phyloP scores from a whole-genome alignment of 352 stramenopile genomes.

The Globisporangium viniferum region DNA sequence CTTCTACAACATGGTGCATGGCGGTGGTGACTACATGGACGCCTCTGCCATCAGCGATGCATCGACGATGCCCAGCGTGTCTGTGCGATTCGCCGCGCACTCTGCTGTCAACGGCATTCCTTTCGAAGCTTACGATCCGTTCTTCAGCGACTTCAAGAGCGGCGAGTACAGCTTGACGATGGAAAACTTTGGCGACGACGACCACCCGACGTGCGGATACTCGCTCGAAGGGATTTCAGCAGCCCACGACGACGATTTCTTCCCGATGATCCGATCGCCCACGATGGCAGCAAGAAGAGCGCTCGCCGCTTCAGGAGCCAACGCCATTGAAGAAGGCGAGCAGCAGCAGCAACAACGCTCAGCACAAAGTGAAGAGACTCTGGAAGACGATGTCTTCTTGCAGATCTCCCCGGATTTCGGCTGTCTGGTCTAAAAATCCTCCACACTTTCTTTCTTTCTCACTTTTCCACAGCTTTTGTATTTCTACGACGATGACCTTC shows the following conservation, averaged over 20 bases:
- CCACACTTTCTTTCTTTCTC: not conserved
- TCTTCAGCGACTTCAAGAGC: conserved; percentile 41
- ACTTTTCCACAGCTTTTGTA: conserved; percentile 5
- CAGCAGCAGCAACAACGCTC: conserved; percentile 12
- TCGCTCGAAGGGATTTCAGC: conserved; percentile 41
- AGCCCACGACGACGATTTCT: conserved; percentile 37
- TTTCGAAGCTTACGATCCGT: conserved; percentile 42
- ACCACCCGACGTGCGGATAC: conserved; percentile 44
- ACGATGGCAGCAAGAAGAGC: conserved; percentile 39
- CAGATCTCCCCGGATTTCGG: conserved; percentile 85
- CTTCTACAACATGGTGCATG: conserved; percentile 17
- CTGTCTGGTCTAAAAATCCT: conserved; percentile 54
- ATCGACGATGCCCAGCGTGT: conserved; percentile 14
- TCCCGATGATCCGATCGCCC: conserved; percentile 41
- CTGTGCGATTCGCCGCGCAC: conserved; percentile 36
- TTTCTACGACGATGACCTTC: conserved; percentile 8
- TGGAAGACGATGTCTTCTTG: conserved; percentile 79
- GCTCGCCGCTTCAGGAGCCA: not conserved
- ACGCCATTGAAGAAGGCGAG: not conserved
- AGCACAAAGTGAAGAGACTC: conserved; percentile 23
- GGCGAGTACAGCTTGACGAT: conserved; percentile 40
- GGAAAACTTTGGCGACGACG: conserved; percentile 48
- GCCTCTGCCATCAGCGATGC: not conserved
- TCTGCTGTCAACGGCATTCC: conserved; percentile 3
- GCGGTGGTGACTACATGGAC: conserved; percentile 9